Evolutionary conservation across 2,329 filamentous ascomycete species (phyloP), one percentile per base, ranked within the genome.

Genomic region (Nemania sp.): DNA sequence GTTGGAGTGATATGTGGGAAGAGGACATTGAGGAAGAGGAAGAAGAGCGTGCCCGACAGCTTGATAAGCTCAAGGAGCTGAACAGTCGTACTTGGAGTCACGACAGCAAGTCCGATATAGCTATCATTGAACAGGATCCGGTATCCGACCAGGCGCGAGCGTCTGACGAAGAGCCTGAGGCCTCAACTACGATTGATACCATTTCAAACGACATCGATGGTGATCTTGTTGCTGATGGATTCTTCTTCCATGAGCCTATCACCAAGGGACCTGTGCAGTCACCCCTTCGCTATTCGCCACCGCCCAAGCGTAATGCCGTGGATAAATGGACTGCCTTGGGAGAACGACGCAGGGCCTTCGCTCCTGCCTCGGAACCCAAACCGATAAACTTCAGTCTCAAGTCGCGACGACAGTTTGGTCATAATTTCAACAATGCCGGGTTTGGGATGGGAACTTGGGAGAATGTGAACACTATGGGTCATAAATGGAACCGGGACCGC

Each of bases 1-100:
- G 95, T 81, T 99, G 95, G 95, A 97, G 93, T 72, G 95, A 99
- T 75, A 87, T 98, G 75, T 97, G 92, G 89, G 94, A 98, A 60
- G 94, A 98, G 75, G 94, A 98, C 55, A 80, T 82, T 47, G 92
- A 95, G 71, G 88, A 90, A 65, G 87, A 90, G 64, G 85, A 90
- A 68, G 84, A 89, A 69, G 86, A 89, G 71, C 83, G 83, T 63
- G 77, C 79, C 61, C 84, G 83, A 65, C 85, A 89, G 73, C 78
- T 85, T 57, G 77, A 83, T 62, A 79, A 79, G 5, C 77, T 90
- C 25, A 85, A 89, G 76, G 80, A 87, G 73, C 81, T 90, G 70
- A 91, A 92, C 73, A 85, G 88, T 57, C 84, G 90, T 66, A 90
- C 88, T 57, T 93, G 89, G 88, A 93, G 90, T 72, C 90, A 90